A percentile compares a stretch with the other conserved stretches of the same genome.
These are phyloP conservation scores for Aspergillus niger DNA, from an alignment of 2,329 filamentous ascomycete species.

Conservation along the genomic window DNA sequence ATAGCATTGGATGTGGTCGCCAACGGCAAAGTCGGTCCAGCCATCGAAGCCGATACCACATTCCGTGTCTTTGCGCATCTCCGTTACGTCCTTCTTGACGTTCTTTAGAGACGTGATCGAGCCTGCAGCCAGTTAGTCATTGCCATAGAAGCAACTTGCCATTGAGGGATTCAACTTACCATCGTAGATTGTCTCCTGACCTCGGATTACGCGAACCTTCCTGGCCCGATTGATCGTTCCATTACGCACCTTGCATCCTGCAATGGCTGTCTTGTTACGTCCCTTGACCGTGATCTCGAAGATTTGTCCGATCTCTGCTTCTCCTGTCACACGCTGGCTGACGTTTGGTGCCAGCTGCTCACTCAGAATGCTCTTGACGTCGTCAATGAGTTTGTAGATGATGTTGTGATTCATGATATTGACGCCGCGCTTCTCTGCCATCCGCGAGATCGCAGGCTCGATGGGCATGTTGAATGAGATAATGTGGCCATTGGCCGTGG, in stretches of 20 bases:
- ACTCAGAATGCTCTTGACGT: slow-evolving; percentile 61
- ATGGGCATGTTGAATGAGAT: slow-evolving; percentile 82
- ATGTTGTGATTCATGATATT: slow-evolving; percentile 78
- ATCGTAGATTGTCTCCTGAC: slow-evolving; percentile 72
- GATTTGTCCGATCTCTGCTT: slow-evolving; percentile 80
- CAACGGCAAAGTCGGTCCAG: slow-evolving; percentile 76
- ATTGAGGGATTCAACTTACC: slow-evolving; percentile 59
- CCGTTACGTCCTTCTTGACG: slow-evolving; percentile 84
- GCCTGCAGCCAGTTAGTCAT: slow-evolving; percentile 54
- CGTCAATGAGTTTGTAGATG: slow-evolving; percentile 55
- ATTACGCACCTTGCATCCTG: slow-evolving; percentile 84
- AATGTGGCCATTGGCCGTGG: slow-evolving; percentile 72
- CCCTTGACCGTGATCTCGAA: slow-evolving; percentile 83
- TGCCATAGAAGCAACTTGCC: slow-evolving; percentile 4
- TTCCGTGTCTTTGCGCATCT: slow-evolving; percentile 91
- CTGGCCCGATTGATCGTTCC: slow-evolving; percentile 67
- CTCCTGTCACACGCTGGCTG: slow-evolving; percentile 72
- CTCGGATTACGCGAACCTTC: slow-evolving; percentile 71
- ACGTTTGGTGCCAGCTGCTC: slow-evolving; percentile 69
- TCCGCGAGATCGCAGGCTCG: slow-evolving; percentile 65
- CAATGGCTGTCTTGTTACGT: slow-evolving; percentile 71
- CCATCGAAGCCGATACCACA: slow-evolving; percentile 84
- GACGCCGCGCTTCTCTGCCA: slow-evolving; percentile 72
- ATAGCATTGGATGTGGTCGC: slow-evolving; percentile 86
- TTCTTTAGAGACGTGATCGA: slow-evolving; percentile 80